Evolutionary conservation across 2,329 filamentous ascomycete species (phyloP), one percentile per base, ranked within the genome.

Genomic region (Cladorrhinum sp.): DNA sequence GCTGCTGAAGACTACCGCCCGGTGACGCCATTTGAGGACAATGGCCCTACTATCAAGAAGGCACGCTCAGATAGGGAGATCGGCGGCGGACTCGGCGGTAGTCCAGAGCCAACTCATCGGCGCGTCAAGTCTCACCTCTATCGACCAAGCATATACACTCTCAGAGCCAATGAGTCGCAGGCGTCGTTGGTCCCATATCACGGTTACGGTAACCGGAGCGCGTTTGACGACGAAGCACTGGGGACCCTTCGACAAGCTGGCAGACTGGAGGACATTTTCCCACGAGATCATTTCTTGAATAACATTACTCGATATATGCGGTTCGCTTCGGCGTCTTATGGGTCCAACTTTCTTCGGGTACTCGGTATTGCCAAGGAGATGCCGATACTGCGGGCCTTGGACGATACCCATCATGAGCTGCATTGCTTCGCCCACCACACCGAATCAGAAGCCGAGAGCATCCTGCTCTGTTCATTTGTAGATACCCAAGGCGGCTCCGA

Each of bases 391-490:
- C 74, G 74, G 26, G 73, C 74, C 16, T 69, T 75, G 58, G 78
- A 82, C 62, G 77, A 78, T 56, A 81, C 79, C 1, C 85, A 88
- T 67, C 76, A 80, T 57, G 85, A 89, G 67, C 79, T 88, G 28
- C 80, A 84, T 4, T 85, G 84, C 2, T 89, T 88, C 67, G 84
- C 84, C 0, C 81, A 82, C 52, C 86, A 89, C 68, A 87, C 86
- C 0, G 80, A 83, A 53, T 79, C 85, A 0, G 78, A 82, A 2
- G 75, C 83, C 0, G 78, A 80, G 46, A 86, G 81, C 55, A 82
- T 89, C 51, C 75, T 91, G 1, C 74, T 91, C 2, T 87, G 88
- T 0, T 91, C 88, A 0, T 90, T 89, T 68, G 83, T 89, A 46
- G 88, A 91, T 67, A 81, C 85, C 1, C 82, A 87, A 58, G 88